Evolutionary conservation across 495 filamentous ascomycete genomes (phyloP).

Genomic region (Xylaria grammica): DNA sequence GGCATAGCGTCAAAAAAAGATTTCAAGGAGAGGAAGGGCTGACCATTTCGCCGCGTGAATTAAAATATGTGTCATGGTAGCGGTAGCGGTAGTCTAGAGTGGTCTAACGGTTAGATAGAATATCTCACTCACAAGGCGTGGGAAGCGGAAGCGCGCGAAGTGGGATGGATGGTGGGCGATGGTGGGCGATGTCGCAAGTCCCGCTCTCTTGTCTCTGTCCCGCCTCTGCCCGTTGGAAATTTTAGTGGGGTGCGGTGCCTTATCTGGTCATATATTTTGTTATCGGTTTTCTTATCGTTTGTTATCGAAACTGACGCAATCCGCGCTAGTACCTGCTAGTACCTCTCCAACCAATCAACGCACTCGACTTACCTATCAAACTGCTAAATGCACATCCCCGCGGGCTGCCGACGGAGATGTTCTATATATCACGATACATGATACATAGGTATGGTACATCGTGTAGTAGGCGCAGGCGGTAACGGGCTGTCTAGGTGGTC

Average conservation of each 20-base stretch:
- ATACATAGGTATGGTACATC: no score
- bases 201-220: no score
- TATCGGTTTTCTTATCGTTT: not conserved
- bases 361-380: slow-evolving; percentile 14
- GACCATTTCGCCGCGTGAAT: not conserved
- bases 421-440: no score
- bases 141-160: not conserved
- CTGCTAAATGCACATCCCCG: slow-evolving; percentile 10
- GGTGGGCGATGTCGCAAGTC: slow-evolving; percentile 14
- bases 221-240: not conserved
- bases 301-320: not conserved
- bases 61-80: slow-evolving; percentile 2
- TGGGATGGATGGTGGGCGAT: slow-evolving; percentile 5
- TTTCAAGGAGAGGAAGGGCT: not conserved
- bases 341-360: not conserved
- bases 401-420: slow-evolving; percentile 8
- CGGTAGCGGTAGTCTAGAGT: no score
- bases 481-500: no score
- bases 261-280: not conserved
- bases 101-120: no score
- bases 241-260: not conserved
- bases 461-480: no score
- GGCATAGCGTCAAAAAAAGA: not conserved
- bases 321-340: not conserved
- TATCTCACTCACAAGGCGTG: not conserved